These are phyloP conservation scores for Phialocephala sp. DNA, from an alignment of 2,329 filamentous ascomycete genomes.

Conservation along the genomic window DNA sequence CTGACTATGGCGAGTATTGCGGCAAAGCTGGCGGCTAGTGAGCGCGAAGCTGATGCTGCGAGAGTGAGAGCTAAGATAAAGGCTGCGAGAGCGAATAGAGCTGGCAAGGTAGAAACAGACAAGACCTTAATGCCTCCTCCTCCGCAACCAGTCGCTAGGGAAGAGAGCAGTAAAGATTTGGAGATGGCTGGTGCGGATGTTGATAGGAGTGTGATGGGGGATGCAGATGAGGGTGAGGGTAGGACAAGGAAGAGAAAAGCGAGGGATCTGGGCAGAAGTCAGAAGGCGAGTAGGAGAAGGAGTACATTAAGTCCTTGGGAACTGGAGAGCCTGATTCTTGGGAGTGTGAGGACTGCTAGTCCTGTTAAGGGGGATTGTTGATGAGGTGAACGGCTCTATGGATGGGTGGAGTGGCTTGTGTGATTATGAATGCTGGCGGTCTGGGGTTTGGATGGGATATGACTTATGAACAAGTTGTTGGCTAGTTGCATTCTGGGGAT, in stretches of 20 bases:
- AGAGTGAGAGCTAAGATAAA: slow-evolving; percentile 66
- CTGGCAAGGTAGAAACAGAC: slow-evolving; percentile 10
- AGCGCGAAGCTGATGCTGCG: slow-evolving; percentile 67
- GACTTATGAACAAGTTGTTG: no score
- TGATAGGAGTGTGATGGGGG: background rate
- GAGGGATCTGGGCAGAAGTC: slow-evolving; percentile 35
- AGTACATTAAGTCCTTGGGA: slow-evolving; percentile 80
- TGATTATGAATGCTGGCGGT: slow-evolving; percentile 3
- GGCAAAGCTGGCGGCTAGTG: slow-evolving; percentile 67
- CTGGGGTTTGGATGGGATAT: background rate
- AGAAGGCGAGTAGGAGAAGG: slow-evolving; percentile 65
- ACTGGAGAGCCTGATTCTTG: slow-evolving; percentile 66
- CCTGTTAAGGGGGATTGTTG: slow-evolving; percentile 16
- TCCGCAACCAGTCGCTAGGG: slow-evolving; percentile 13
- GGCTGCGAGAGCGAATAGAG: slow-evolving; percentile 52
- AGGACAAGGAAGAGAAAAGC: slow-evolving; percentile 51
- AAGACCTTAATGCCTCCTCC: slow-evolving; percentile 43
- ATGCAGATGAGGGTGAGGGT: slow-evolving; percentile 16
- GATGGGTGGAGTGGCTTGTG: background rate
- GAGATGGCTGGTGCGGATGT: slow-evolving; percentile 1
- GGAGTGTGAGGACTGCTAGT: slow-evolving; percentile 31
- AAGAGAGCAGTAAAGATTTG: background rate
- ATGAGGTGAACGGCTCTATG: background rate
- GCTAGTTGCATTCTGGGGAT: no score
- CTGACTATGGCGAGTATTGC: slow-evolving; percentile 66